phyloP scores from a whole-genome alignment of 495 filamentous ascomycete genomes.

The Hypoxylon fuscum region DNA sequence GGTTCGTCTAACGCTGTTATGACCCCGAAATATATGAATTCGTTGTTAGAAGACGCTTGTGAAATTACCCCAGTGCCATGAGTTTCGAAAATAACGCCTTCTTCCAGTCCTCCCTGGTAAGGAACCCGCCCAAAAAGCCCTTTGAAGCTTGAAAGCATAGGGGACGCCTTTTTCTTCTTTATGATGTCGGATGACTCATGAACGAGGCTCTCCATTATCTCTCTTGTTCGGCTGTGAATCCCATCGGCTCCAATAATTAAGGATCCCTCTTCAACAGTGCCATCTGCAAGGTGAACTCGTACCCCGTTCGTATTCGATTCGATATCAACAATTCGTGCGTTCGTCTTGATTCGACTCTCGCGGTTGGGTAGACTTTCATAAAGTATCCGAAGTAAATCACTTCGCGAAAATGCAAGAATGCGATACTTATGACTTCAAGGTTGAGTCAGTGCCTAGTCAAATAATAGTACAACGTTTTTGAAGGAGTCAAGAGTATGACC shows the following conservation, averaged over 20 bases:
- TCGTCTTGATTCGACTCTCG: slow-evolving; percentile 25
- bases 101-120: too few species aligned
- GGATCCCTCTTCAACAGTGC: slow-evolving; percentile 43
- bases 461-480: neutral
- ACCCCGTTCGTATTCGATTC: slow-evolving; percentile 7
- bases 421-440: neutral
- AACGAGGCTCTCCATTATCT: too few species aligned
- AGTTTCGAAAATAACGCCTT: too few species aligned
- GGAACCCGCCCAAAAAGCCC: too few species aligned
- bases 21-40: too few species aligned
- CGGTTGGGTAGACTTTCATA: neutral
- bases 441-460: neutral
- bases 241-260: slow-evolving; percentile 60
- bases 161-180: too few species aligned
- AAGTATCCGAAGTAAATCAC: neutral
- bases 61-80: too few species aligned
- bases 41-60: too few species aligned
- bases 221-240: slow-evolving; percentile 15
- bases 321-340: slow-evolving; percentile 39
- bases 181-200: too few species aligned
- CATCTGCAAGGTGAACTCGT: slow-evolving; percentile 39
- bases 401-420: neutral
- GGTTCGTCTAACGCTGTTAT: too few species aligned
- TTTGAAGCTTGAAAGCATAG: too few species aligned
- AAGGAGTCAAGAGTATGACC: neutral